A percentile compares a stretch with the other conserved stretches of the same genome.
These are phyloP conservation scores for Elymus sibiricus DNA, from an alignment of 176 grass and related monocot genomes.

Conservation along the genomic window DNA sequence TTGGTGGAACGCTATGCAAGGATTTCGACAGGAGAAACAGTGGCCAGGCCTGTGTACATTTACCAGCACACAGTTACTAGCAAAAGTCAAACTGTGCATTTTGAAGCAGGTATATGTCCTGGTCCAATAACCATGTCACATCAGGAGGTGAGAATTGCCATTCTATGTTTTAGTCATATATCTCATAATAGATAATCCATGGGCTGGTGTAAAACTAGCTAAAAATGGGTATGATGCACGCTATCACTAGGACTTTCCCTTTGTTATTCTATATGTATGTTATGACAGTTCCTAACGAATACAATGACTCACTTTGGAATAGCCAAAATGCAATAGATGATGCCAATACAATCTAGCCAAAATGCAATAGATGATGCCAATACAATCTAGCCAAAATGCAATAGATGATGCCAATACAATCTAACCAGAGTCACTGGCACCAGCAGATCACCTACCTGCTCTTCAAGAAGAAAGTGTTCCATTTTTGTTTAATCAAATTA, in stretches of 20 bases:
- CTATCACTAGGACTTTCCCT: background rate
- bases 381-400: constrained; percentile 9
- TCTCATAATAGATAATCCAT: background rate
- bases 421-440: background rate
- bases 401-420: constrained; percentile 2
- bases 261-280: background rate
- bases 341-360: background rate
- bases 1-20: background rate
- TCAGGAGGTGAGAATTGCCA: background rate
- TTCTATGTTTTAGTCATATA: background rate
- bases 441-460: background rate
- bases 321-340: constrained; percentile 16
- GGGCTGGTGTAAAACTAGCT: constrained; percentile 3
- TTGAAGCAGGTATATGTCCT: background rate
- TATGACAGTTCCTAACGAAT: background rate
- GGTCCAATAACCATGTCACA: background rate
- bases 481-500: background rate
- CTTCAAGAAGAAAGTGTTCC: constrained; percentile 5
- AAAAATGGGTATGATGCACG: background rate
- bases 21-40: background rate
- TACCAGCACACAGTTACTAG: constrained; percentile 18
- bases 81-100: background rate
- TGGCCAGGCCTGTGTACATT: background rate
- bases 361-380: too few species aligned
- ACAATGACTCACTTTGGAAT: background rate